These are phyloP conservation scores for Aegilops longissima DNA, from an alignment of 176 grass and related monocot species.

Conservation along the genomic window DNA sequence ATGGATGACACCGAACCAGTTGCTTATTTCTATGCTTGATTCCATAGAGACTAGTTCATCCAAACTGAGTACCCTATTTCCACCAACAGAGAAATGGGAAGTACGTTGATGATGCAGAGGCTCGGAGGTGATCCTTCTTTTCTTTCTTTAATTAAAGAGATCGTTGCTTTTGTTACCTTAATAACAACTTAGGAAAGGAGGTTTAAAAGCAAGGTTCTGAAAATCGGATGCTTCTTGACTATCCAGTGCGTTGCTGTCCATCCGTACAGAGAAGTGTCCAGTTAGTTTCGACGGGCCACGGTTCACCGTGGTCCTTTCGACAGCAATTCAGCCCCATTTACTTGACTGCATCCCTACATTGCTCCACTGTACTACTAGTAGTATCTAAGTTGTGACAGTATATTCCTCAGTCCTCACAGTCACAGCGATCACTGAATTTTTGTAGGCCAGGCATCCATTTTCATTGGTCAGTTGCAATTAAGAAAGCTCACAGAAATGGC, in stretches of 20 bases:
- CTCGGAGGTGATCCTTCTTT: no score
- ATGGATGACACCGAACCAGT: slow-evolving; percentile 26
- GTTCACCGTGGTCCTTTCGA: slow-evolving; percentile 18
- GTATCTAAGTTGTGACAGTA: background rate
- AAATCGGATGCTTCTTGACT: no score
- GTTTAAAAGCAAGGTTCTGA: no score
- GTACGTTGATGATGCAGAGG: no score
- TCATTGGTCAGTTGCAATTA: background rate
- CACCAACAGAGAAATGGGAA: no score
- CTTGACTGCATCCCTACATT: background rate
- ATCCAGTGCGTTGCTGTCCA: no score
- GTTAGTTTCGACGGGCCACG: background rate
- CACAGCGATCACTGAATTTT: background rate
- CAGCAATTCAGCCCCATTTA: background rate
- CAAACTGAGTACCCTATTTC: background rate
- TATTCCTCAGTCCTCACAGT: background rate
- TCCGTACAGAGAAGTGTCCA: no score
- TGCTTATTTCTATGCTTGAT: background rate
- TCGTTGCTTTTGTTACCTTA: no score
- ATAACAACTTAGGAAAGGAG: no score
- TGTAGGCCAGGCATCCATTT: background rate
- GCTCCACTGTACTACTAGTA: background rate
- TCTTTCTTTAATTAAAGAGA: no score
- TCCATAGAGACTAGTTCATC: background rate
- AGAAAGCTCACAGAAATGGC: background rate